Conservation (phyloP, 106 monocot species). For the Xerophyta viscosa region DNA sequence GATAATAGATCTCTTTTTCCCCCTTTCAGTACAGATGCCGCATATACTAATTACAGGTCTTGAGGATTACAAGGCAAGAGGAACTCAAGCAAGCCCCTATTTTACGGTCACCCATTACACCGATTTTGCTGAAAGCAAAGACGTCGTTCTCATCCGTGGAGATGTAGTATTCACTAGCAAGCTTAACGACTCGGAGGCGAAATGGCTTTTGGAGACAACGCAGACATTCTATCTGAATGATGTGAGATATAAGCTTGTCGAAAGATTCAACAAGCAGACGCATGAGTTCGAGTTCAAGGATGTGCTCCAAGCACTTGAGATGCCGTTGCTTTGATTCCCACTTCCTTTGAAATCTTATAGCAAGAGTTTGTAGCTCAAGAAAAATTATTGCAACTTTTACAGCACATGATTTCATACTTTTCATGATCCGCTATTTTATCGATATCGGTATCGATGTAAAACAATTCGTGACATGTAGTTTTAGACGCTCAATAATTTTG, state of each 20-base stretch:
- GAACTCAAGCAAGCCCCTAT: slow-evolving; percentile 90
- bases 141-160: slow-evolving; percentile 69
- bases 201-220: slow-evolving; percentile 68
- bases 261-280: slow-evolving; percentile 87
- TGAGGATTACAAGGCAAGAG: slow-evolving; percentile 96
- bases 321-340: slow-evolving; percentile 46
- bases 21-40: slow-evolving; percentile 75
- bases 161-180: slow-evolving; percentile 94
- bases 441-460: too few species aligned
- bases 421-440: too few species aligned
- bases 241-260: slow-evolving; percentile 67
- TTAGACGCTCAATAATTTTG: too few species aligned
- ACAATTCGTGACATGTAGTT: too few species aligned
- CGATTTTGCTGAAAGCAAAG: slow-evolving; percentile 84
- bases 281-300: slow-evolving; percentile 93
- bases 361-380: too few species aligned
- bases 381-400: too few species aligned
- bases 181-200: slow-evolving; percentile 66
- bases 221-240: slow-evolving; percentile 90
- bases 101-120: slow-evolving; percentile 75
- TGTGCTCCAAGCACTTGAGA: slow-evolving; percentile 83
- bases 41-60: slow-evolving; percentile 83
- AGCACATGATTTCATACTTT: too few species aligned
- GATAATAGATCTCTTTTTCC: background rate
- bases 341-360: too few species aligned